Conservation (phyloP, 2,329 filamentous ascomycete species). For the Fusarium gaditjirri region DNA sequence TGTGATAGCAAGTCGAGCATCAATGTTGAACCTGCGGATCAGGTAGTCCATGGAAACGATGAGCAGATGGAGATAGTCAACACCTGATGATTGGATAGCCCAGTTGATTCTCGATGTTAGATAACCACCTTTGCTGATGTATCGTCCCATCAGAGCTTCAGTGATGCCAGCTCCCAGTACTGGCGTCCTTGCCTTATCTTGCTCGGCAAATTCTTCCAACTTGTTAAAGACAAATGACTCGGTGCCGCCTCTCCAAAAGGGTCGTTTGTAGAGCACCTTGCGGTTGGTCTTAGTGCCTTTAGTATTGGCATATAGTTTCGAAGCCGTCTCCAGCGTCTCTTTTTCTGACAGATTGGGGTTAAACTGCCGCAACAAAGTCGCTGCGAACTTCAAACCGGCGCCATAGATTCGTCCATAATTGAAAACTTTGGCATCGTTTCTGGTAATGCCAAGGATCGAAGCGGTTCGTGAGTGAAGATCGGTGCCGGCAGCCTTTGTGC, state of each 20-base stretch:
- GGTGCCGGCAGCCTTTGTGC: conserved; percentile 91
- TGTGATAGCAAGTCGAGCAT: conserved; percentile 88
- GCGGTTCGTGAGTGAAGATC: conserved; percentile 96
- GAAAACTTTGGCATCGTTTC: conserved; percentile 97
- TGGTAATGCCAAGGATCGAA: conserved; percentile 88
- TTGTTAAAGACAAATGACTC: conserved; percentile 99
- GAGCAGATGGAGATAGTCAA: conserved; percentile 95
- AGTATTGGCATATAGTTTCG: conserved; percentile 85
- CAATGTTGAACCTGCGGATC: conserved; percentile 82
- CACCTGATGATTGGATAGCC: conserved; percentile 97
- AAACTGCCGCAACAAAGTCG: conserved; percentile 90
- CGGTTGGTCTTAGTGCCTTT: conserved; percentile 88
- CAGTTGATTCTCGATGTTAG: conserved; percentile 98
- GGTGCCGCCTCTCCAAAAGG: conserved; percentile 96
- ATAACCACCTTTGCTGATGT: conserved; percentile 88
- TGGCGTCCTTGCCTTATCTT: conserved; percentile 88
- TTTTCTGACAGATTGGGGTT: conserved; percentile 85
- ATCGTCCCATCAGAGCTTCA: conserved; percentile 89
- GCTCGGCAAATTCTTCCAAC: conserved; percentile 96
- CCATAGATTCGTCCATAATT: conserved; percentile 99
- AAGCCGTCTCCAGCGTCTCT: conserved; percentile 79
- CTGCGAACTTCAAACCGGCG: conserved; percentile 94
- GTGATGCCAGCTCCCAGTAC: conserved; percentile 96
- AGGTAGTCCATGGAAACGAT: conserved; percentile 96
- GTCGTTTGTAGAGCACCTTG: conserved; percentile 74